These are phyloP conservation scores for Scheffersomyces stambukii DNA, from an alignment of 1,139 yeast genomes.

Conservation along the genomic window DNA sequence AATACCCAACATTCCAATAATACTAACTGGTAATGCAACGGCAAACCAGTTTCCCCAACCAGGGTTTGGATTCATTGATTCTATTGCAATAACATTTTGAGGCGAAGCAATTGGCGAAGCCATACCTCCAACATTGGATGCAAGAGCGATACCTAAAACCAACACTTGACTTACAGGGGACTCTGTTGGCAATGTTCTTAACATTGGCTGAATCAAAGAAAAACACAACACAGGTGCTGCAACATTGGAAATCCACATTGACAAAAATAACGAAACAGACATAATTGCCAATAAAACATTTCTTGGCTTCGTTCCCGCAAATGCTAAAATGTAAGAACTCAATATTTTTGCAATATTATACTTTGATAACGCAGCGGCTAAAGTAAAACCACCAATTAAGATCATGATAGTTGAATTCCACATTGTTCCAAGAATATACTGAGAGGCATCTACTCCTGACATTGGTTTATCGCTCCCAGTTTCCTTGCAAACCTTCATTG, in stretches of 20 bases:
- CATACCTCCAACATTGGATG: conserved; percentile 94
- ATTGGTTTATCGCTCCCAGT: conserved; percentile 49
- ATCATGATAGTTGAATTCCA: conserved; percentile 93
- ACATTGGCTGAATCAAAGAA: conserved; percentile 83
- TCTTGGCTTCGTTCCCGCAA: conserved; percentile 84
- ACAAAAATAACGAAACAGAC: conserved; percentile 78
- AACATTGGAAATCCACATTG: conserved; percentile 96
- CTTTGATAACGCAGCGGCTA: conserved; percentile 91
- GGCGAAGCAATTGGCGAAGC: conserved; percentile 96
- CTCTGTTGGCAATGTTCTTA: conserved; percentile 75
- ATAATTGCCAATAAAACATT: conserved; percentile 72
- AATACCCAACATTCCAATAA: conserved; percentile 55
- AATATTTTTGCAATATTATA: conserved; percentile 82
- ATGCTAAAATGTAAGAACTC: conserved; percentile 73
- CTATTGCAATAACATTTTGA: conserved; percentile 85
- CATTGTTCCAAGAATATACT: conserved; percentile 78
- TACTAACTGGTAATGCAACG: conserved; percentile 75
- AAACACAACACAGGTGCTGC: conserved; percentile 94
- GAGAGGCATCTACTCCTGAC: conserved; percentile 65
- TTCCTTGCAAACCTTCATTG: conserved; percentile 64
- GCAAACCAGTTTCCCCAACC: conserved; percentile 96
- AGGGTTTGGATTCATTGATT: conserved; percentile 83
- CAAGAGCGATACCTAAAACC: conserved; percentile 84
- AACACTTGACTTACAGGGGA: conserved; percentile 79
- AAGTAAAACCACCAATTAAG: conserved; percentile 85